Base-by-base conservation (phyloP, 2,329 filamentous ascomycete species). In the Pseudocercospora eumusae region DNA sequence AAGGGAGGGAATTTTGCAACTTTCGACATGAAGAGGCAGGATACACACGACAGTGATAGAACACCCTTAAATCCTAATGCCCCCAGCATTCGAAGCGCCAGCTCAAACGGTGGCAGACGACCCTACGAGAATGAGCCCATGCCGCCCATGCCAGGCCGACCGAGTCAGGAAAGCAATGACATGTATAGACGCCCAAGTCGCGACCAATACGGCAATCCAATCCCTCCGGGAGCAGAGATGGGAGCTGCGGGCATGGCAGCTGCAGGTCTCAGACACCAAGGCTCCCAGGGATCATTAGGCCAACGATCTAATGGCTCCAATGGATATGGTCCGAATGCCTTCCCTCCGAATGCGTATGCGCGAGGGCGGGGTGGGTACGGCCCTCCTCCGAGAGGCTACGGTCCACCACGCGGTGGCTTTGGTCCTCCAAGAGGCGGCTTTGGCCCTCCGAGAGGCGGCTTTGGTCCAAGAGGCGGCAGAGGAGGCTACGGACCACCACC, bases 171-270 rank as follows among this genome's bases (percentile, higher is more conserved):
- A 20, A 63, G 70, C 44, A 75, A 74, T 42, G 75, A 74, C 10
- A 74, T 74, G 45, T 64, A 61, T 13, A 59, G 78, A 56, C 61
- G 69, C 49, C 77, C 78, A 27, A 78, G 76, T 27, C 74, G 80
- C 63, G 89, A 92, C 66, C 85, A 86, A 64, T 91, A 89, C 66
- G 88, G 87, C 47, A 89, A 89, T 70, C 77, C 79, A 10, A 68
- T 80, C 20, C 75, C 76, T 25, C 73, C 76, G 5, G 69, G 66
- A n/a, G 68, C 70, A 21, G 70, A 66, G 13, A 69, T 73, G 58
- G 50, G 50, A 50, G 47, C 47, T 2, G 47, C 47, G 15, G 74
- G 69, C 4, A 63, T 68, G 31, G 63, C 64, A 8, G 72, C 73
- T 40, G 63, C 79, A 4, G 79, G 80, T 56, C 65, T 83, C 60